Conservation (phyloP, 106 monocot species). For the Platanthera guangdongensis region DNA sequence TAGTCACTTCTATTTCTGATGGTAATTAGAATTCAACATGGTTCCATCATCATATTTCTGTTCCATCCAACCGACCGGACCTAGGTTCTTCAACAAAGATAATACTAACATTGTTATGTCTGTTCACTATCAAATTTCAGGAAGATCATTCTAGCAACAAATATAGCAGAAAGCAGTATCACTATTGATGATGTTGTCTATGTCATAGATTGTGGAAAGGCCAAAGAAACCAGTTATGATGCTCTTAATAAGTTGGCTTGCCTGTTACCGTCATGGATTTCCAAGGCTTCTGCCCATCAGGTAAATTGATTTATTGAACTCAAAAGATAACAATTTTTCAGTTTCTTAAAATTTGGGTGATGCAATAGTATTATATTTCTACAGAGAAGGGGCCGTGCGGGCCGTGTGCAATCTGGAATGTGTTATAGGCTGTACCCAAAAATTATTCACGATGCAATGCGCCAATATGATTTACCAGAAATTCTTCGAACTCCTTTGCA, state of each 20-base stretch:
- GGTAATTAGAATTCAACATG: too few relatives aligned
- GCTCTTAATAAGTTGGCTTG: conserved; percentile 93
- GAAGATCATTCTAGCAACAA: conserved; percentile 96
- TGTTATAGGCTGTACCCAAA: conserved; percentile 93
- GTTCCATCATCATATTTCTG: too few relatives aligned
- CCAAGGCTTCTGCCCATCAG: conserved; percentile 97
- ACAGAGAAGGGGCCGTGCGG: conserved; percentile 94
- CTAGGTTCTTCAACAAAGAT: background rate
- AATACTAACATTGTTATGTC: background rate
- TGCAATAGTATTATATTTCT: conserved; percentile 5
- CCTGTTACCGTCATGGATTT: conserved; percentile 95
- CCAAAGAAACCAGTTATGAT: conserved; percentile 99
- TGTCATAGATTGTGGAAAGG: conserved; percentile 95
- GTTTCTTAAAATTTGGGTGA: background rate
- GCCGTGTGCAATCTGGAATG: conserved; percentile 89
- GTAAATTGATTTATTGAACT: conserved; percentile 24
- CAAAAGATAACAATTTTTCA: background rate
- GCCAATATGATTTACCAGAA: conserved; percentile 88
- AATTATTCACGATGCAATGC: conserved; percentile 86
- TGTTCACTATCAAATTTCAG: conserved; percentile 25
- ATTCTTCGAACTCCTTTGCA: conserved; percentile 95
- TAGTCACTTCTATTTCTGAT: too few relatives aligned
- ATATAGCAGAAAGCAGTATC: conserved; percentile 97
- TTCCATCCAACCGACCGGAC: too few relatives aligned
- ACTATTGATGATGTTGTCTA: conserved; percentile 96